A percentile compares a stretch with the other conserved stretches of the same genome.
Conservation (phyloP, 495 filamentous ascomycete species). For the Clavariopsis aquatica region DNA sequence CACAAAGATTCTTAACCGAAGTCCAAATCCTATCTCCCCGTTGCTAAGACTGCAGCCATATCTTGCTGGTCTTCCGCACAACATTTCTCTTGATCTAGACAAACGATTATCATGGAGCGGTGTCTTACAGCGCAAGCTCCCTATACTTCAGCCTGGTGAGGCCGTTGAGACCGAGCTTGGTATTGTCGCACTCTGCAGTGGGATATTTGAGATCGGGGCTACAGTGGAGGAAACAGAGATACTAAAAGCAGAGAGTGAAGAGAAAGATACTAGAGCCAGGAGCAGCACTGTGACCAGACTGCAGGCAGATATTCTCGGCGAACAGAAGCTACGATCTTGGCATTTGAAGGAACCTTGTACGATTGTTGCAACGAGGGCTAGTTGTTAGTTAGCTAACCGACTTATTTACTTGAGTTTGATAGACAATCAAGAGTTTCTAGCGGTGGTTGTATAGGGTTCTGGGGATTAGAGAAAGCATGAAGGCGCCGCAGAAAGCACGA, state of each 20-base stretch:
- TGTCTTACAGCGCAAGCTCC: slow-evolving; percentile 64
- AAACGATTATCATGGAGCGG: slow-evolving; percentile 83
- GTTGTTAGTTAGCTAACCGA: background rate
- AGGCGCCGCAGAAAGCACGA: too few species aligned
- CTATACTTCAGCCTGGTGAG: slow-evolving; percentile 59
- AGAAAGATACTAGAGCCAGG: slow-evolving; percentile 21
- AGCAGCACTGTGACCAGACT: slow-evolving; percentile 21
- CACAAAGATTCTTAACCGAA: slow-evolving; percentile 72
- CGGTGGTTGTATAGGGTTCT: background rate
- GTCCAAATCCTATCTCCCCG: slow-evolving; percentile 64
- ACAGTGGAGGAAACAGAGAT: slow-evolving; percentile 72
- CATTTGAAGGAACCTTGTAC: slow-evolving; percentile 65
- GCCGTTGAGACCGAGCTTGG: slow-evolving; percentile 61
- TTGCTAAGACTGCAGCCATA: slow-evolving; percentile 76
- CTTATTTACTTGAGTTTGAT: background rate
- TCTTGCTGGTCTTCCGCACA: slow-evolving; percentile 69
- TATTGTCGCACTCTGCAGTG: slow-evolving; percentile 70
- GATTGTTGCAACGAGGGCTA: slow-evolving; percentile 53
- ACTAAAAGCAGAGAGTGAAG: slow-evolving; percentile 38
- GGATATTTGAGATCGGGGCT: slow-evolving; percentile 79
- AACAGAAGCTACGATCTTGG: slow-evolving; percentile 70
- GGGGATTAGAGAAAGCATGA: too few species aligned
- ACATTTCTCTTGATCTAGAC: slow-evolving; percentile 78
- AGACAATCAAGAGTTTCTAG: background rate
- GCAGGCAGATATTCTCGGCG: slow-evolving; percentile 48